Conservation (phyloP, 1,284 basidiomycete genomes). For the Trametes hirsuta region DNA sequence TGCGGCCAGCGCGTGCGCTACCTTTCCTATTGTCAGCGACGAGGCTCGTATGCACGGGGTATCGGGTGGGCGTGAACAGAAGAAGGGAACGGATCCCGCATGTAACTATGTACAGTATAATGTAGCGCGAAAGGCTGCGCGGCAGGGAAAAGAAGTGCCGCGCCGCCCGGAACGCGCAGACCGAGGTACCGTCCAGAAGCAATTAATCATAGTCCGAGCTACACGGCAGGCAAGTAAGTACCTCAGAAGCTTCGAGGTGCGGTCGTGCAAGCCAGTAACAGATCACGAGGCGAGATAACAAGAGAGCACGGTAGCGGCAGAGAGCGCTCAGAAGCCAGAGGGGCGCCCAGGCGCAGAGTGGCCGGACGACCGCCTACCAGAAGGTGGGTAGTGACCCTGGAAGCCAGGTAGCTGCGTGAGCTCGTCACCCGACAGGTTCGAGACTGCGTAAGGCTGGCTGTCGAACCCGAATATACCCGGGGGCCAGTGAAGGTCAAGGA, state of each 20-base stretch:
- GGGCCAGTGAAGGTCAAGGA: background rate
- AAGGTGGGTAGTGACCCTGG: background rate
- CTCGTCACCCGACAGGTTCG: background rate
- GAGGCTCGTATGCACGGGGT: background rate
- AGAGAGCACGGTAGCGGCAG: background rate
- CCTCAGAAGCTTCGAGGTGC: background rate
- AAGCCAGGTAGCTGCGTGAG: background rate
- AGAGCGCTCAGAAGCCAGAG: background rate
- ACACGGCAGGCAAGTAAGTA: background rate
- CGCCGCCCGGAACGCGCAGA: background rate
- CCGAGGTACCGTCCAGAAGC: background rate
- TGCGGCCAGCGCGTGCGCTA: no score
- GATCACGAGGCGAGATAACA: background rate
- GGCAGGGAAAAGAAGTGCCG: background rate
- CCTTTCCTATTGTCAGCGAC: no score
- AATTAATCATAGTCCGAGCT: constrained; percentile 2
- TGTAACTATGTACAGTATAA: constrained; percentile 1
- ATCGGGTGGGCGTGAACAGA: background rate
- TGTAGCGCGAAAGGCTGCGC: background rate
- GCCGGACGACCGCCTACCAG: background rate
- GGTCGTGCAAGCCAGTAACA: background rate
- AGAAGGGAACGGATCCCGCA: background rate
- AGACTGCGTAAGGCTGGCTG: background rate
- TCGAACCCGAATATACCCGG: constrained; percentile 4
- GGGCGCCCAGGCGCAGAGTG: background rate